A percentile compares a stretch with the other conserved stretches of the same genome.
phyloP scores from a whole-genome alignment of 805 yeast genomes.

The Wickerhamiella domercqiae region DNA sequence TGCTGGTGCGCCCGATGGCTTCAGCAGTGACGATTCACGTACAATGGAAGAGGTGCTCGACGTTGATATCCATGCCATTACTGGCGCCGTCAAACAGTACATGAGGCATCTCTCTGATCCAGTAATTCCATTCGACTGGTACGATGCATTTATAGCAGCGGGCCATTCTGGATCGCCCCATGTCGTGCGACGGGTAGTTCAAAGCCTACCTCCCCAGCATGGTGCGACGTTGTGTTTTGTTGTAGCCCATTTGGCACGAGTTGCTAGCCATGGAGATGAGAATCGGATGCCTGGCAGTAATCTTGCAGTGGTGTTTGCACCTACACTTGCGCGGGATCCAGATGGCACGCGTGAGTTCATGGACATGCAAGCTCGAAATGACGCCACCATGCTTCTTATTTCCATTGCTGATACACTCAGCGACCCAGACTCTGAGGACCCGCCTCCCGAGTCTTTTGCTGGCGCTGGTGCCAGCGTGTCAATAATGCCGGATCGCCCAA shows the following conservation, averaged over 20 bases:
- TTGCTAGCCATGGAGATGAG: constrained; percentile 35
- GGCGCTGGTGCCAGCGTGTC: background rate
- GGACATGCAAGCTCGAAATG: constrained; percentile 73
- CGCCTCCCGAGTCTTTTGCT: background rate
- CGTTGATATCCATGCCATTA: constrained; percentile 73
- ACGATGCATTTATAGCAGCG: constrained; percentile 49
- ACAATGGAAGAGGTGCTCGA: constrained; percentile 24
- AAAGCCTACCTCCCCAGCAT: constrained; percentile 53
- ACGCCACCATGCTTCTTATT: constrained; percentile 55
- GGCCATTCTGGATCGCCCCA: constrained; percentile 28
- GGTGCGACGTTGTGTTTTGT: constrained; percentile 38
- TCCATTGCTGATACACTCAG: constrained; percentile 16
- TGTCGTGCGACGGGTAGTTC: constrained; percentile 33
- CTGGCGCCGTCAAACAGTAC: constrained; percentile 77
- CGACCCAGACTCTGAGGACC: constrained; percentile 2
- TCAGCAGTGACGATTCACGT: constrained; percentile 21
- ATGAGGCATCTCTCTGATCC: constrained; percentile 76
- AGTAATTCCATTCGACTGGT: constrained; percentile 52
- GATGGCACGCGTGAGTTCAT: constrained; percentile 67
- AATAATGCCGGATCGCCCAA: background rate
- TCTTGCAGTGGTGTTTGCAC: constrained; percentile 85
- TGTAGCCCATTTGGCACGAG: constrained; percentile 47
- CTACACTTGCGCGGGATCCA: constrained; percentile 69
- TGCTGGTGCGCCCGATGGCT: constrained; percentile 9
- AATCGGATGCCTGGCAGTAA: constrained; percentile 79